These are phyloP conservation scores for Miscanthus lutarioriparius DNA, from an alignment of 176 grass and related monocot species.

Conservation along the genomic window DNA sequence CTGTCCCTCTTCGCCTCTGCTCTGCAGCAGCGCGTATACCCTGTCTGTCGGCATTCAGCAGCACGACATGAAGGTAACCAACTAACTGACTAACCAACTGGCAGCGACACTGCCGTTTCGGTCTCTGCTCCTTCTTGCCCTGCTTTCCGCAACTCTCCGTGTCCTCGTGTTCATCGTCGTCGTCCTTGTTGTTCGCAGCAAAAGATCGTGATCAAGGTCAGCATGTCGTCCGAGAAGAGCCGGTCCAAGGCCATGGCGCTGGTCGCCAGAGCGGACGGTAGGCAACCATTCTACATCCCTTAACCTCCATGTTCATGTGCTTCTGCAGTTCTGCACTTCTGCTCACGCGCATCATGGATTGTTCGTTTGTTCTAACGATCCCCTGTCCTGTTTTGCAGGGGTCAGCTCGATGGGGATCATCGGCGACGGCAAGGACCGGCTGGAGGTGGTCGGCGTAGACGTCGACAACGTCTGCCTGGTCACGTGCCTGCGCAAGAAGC, in stretches of 20 bases:
- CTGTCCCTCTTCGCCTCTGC: background rate
- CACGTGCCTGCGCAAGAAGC: constrained; percentile 42
- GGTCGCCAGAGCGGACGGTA: constrained; percentile 38
- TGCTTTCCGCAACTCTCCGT: background rate
- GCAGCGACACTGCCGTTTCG: too few relatives aligned
- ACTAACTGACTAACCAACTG: background rate
- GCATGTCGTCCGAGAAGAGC: constrained; percentile 35
- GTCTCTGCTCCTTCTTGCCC: background rate
- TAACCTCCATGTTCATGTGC: background rate
- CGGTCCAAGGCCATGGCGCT: constrained; percentile 37
- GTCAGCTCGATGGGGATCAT: constrained; percentile 38
- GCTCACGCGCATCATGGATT: too few relatives aligned
- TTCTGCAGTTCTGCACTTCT: too few relatives aligned
- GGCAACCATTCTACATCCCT: background rate
- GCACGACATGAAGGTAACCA: background rate
- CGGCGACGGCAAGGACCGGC: constrained; percentile 43
- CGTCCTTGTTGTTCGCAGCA: constrained; percentile 28
- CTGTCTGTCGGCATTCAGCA: background rate
- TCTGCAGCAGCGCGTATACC: background rate
- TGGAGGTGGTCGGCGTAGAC: constrained; percentile 43
- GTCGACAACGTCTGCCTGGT: constrained; percentile 44
- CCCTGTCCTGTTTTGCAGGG: background rate
- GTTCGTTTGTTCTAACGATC: too few relatives aligned
- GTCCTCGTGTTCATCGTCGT: background rate
- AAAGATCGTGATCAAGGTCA: constrained; percentile 60